These are phyloP conservation scores for Pichia sp. DNA, from an alignment of 1,139 yeast species.

Conservation along the genomic window DNA sequence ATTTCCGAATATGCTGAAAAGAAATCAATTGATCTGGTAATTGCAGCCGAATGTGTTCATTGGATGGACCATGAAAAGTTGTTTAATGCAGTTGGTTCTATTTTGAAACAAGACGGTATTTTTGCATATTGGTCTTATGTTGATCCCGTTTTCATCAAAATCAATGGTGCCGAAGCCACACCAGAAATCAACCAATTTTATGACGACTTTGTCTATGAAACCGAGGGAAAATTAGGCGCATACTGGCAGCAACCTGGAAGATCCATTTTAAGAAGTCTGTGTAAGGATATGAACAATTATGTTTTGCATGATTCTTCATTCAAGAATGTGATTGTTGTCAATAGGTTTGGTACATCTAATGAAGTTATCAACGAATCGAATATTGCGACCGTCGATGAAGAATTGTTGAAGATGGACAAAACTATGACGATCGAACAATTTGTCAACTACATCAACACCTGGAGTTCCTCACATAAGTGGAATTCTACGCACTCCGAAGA, in stretches of 20 bases:
- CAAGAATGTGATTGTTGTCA: constrained; percentile 19
- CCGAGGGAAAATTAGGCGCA: constrained; percentile 47
- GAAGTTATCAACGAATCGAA: neutral
- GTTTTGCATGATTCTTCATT: constrained; percentile 9
- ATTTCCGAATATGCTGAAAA: constrained; percentile 17
- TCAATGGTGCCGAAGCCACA: constrained; percentile 14
- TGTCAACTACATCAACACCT: constrained; percentile 46
- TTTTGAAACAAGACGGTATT: constrained; percentile 42
- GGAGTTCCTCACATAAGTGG: constrained; percentile 72
- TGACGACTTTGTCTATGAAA: constrained; percentile 30
- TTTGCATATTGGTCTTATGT: constrained; percentile 75
- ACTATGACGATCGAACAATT: constrained; percentile 37
- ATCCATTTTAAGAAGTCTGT: constrained; percentile 36
- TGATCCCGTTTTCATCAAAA: constrained; percentile 46
- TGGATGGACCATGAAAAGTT: constrained; percentile 60
- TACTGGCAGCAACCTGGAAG: constrained; percentile 77
- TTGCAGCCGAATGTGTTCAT: constrained; percentile 73
- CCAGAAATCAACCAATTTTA: constrained; percentile 31
- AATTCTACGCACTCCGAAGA: constrained; percentile 29
- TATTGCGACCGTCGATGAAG: constrained; percentile 8
- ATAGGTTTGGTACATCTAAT: constrained; percentile 11
- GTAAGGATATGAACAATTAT: constrained; percentile 29
- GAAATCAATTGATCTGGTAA: constrained; percentile 45
- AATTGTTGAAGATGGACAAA: constrained; percentile 27
- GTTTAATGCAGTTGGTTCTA: constrained; percentile 39